phyloP scores from a whole-genome alignment of 2,329 filamentous ascomycete species.

The Hypoxylon sp. region DNA sequence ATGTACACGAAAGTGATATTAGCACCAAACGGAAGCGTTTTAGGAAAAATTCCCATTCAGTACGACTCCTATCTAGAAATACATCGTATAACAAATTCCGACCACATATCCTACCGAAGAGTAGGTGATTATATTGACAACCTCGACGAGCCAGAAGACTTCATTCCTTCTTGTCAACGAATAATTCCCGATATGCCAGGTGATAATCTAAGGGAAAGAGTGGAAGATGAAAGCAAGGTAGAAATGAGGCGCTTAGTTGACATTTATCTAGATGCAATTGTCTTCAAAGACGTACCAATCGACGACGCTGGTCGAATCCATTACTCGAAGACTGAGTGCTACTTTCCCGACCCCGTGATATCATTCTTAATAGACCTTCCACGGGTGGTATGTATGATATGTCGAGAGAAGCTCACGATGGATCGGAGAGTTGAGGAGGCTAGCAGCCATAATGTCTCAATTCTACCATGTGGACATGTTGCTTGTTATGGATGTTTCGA shows the following conservation, averaged over 20 bases:
- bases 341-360: constrained; percentile 48
- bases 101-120: not conserved
- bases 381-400: constrained; percentile 49
- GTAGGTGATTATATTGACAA: not conserved
- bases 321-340: constrained; percentile 34
- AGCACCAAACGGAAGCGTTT: constrained; percentile 31
- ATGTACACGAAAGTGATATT: constrained; percentile 31
- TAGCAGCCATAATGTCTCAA: constrained; percentile 42
- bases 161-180: not conserved
- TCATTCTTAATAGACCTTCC: constrained; percentile 52
- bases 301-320: not conserved
- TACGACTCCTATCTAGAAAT: not conserved
- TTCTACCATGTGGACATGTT: constrained; percentile 58
- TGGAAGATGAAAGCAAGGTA: not conserved
- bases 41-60: constrained; percentile 38
- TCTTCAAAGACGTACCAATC: not conserved
- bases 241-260: not conserved
- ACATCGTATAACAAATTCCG: not conserved
- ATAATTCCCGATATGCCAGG: not conserved
- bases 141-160: not conserved
- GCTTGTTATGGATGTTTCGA: constrained; percentile 53
- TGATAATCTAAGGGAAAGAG: not conserved
- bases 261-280: not conserved
- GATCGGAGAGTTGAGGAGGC: not conserved
- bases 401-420: constrained; percentile 42